phyloP scores from a whole-genome alignment of 768 basidiomycete species.

The Udeniomyces megalosporus region DNA sequence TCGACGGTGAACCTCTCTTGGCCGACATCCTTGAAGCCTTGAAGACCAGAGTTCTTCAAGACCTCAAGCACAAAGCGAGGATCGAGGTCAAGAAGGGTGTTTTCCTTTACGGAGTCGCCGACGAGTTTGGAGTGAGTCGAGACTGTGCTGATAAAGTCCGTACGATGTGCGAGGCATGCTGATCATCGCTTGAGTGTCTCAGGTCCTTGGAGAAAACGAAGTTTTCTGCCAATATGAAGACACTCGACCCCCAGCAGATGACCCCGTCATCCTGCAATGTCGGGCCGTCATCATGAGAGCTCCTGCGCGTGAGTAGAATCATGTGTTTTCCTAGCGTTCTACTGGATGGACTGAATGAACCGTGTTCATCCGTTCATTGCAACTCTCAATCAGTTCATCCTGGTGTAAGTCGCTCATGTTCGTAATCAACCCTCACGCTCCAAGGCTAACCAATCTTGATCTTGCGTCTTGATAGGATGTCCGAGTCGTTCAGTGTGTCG shows the following conservation, averaged over 20 bases:
- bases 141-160: not conserved
- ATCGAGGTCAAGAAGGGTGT: constrained; percentile 24
- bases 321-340: no score
- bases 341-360: no score
- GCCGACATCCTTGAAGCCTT: constrained; percentile 24
- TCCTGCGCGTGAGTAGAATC: no score
- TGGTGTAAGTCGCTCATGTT: no score
- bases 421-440: no score
- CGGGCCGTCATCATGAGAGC: not conserved
- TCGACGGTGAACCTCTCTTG: constrained; percentile 23
- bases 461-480: no score
- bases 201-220: no score
- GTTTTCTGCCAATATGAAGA: not conserved
- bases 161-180: not conserved
- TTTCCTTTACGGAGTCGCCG: constrained; percentile 28
- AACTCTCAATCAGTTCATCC: no score
- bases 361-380: no score
- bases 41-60: constrained; percentile 25
- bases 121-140: constrained; percentile 24
- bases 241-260: not conserved
- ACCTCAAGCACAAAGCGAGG: constrained; percentile 28
- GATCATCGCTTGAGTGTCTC: not conserved
- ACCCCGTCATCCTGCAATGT: not conserved
- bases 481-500: constrained; percentile 24
- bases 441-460: no score